Conservation (phyloP, 495 filamentous ascomycete genomes). For the Sphaerosporella brunnea region DNA sequence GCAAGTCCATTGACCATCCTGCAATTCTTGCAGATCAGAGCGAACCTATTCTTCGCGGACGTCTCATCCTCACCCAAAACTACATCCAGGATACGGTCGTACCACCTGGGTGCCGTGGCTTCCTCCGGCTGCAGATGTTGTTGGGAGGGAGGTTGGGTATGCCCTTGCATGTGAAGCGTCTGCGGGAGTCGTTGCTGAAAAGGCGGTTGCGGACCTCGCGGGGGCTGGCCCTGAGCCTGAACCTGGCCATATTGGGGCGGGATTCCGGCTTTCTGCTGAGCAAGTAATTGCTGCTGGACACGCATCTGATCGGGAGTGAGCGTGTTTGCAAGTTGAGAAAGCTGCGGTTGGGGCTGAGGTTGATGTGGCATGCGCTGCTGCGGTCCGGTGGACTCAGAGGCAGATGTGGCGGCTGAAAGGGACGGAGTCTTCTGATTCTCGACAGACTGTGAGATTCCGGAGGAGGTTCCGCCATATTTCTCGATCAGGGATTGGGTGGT, state of each 20-base stretch:
- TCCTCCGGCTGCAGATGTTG: slow-evolving; percentile 29
- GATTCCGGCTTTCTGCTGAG: slow-evolving; percentile 12
- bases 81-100: slow-evolving; percentile 81
- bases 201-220: neutral
- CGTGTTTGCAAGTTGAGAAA: slow-evolving; percentile 12
- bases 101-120: slow-evolving; percentile 54
- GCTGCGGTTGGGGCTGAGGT: slow-evolving; percentile 8
- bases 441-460: slow-evolving; percentile 22
- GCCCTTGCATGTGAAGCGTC: slow-evolving; percentile 8
- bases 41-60: slow-evolving; percentile 73
- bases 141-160: slow-evolving; percentile 23
- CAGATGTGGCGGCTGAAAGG: neutral
- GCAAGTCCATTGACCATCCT: slow-evolving; percentile 90
- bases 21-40: slow-evolving; percentile 67
- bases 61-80: slow-evolving; percentile 92
- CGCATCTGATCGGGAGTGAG: slow-evolving; percentile 18
- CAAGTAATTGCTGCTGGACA: slow-evolving; percentile 20
- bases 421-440: slow-evolving; percentile 26
- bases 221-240: slow-evolving; percentile 10
- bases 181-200: slow-evolving; percentile 2
- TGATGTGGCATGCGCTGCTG: slow-evolving; percentile 8
- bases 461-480: slow-evolving; percentile 56
- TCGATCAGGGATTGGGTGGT: slow-evolving; percentile 83
- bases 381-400: neutral
- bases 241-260: slow-evolving; percentile 5